phyloP scores from a whole-genome alignment of 2,329 filamentous ascomycete species.

The Diaporthe destruens region DNA sequence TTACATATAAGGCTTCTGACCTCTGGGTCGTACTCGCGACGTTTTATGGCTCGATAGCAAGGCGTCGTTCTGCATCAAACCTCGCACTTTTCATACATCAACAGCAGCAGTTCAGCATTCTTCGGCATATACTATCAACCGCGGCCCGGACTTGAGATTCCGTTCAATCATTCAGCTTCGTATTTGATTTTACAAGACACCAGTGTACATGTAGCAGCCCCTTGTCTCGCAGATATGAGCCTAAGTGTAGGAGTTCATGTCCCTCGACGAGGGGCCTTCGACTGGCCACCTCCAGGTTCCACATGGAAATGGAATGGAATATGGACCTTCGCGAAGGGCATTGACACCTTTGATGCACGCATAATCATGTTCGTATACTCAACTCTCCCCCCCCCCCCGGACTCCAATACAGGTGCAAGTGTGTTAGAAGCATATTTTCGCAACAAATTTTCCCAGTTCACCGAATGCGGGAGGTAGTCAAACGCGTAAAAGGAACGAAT shows the following conservation, averaged over 20 bases:
- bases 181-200: background rate
- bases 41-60: background rate
- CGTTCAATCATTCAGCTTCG: background rate
- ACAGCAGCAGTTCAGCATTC: constrained; percentile 5
- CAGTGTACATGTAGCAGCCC: too few relatives aligned
- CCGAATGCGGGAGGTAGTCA: too few relatives aligned
- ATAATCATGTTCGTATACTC: background rate
- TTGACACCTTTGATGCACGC: constrained; percentile 21
- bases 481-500: background rate
- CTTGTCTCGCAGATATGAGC: background rate
- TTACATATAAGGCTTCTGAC: background rate
- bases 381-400: too few relatives aligned
- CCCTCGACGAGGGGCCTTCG: background rate
- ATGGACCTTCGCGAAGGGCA: constrained; percentile 34
- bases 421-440: background rate
- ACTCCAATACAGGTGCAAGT: background rate
- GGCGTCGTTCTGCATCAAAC: background rate
- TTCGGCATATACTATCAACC: background rate
- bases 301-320: background rate
- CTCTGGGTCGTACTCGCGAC: background rate
- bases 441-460: background rate
- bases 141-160: background rate
- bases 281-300: constrained; percentile 18
- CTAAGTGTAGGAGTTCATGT: background rate
- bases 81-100: too few relatives aligned